A percentile compares a stretch with the other conserved stretches of the same genome.
Conservation (phyloP, 192 early-diverging fungal genomes). For the Entomortierella parvispora region DNA sequence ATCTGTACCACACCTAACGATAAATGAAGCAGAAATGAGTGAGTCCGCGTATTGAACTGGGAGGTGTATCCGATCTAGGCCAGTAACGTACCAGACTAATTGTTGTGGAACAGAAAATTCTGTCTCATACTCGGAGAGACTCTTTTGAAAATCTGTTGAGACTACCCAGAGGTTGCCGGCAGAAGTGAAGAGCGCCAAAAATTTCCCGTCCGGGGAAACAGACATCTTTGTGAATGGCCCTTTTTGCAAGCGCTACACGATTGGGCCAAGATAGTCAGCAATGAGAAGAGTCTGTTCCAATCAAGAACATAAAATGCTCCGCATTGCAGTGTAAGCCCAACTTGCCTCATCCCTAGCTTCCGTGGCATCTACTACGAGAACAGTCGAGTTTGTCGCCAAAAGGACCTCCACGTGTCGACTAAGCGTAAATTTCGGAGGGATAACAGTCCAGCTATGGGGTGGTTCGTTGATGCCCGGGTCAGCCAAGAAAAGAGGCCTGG, state of each 20-base stretch:
- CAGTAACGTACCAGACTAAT: conserved; percentile 72
- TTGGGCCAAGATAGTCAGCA: too few relatives aligned
- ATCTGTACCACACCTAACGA: conserved; percentile 91
- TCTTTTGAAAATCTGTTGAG: conserved; percentile 95
- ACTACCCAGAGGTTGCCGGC: conserved; percentile 90
- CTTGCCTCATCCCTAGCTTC: conserved; percentile 84
- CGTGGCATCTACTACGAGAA: conserved; percentile 84
- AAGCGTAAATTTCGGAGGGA: conserved; percentile 87
- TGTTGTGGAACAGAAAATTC: conserved; percentile 72
- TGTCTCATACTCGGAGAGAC: conserved; percentile 85
- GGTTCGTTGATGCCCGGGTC: conserved; percentile 70
- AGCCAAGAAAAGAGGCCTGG: conserved; percentile 80
- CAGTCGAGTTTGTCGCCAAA: conserved; percentile 76
- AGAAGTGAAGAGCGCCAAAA: conserved; percentile 84
- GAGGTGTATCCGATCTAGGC: neutral
- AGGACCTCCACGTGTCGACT: conserved; percentile 93
- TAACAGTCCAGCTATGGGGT: conserved; percentile 89
- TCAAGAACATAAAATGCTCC: neutral
- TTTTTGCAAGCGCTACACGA: conserved; percentile 73
- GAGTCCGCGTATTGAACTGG: neutral
- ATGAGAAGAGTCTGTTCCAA: neutral
- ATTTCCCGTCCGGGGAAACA: conserved; percentile 95
- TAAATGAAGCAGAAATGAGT: neutral
- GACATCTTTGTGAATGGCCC: conserved; percentile 92
- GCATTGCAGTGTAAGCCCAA: too few relatives aligned